Base-by-base conservation (phyloP, 2,329 filamentous ascomycete species). In the Furcasterigmium sp. region DNA sequence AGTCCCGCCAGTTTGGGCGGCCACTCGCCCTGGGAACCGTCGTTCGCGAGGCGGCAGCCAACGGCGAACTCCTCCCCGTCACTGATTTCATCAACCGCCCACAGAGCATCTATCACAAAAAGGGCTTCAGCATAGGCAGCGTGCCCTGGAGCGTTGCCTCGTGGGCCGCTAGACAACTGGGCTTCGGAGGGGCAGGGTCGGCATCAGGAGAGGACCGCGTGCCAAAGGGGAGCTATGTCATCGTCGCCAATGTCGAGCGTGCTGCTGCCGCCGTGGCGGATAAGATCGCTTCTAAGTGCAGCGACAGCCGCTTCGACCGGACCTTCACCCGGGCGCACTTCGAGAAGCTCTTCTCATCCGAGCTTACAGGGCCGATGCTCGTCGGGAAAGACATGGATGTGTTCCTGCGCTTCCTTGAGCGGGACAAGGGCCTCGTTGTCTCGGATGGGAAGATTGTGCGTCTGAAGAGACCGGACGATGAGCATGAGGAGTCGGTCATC, bases 21-120 rank as follows among this genome's bases (percentile, higher is more conserved):
- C 93, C 93, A 2, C 73, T 91, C 9, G 88, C 87, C 3, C 69
- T 98, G 1, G 85, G 85, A 1, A 80, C 83, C 4, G 93, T 91
- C 5, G 70, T 97, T 39, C 66, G 68, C 23, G 91, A 97, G 54
- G 86, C 87, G 0, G 67, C 93, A 1, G 70, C 75, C 41, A 78
- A 74, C 35, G 80, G 75, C 37, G 81, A 85, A 36, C 77, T 95
- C 61, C 70, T 95, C 11, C 80, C 85, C 0, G 56, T 91, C 10
- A 67, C 77, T 13, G 75, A 85, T 9, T 98, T 95, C 54, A 62
- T 85, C 42, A 60, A 56, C 4, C 70, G 76, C 2, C 75, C 74
- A 42, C 78, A 84, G 44, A 91, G 82, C 64, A 80, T 95, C 49
- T 91, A 91, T 57, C 70, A 74, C 49, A 76, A 74, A 42, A 75